Conservation (phyloP, 1,139 yeast species). For the Scheffersomyces segobiensis region DNA sequence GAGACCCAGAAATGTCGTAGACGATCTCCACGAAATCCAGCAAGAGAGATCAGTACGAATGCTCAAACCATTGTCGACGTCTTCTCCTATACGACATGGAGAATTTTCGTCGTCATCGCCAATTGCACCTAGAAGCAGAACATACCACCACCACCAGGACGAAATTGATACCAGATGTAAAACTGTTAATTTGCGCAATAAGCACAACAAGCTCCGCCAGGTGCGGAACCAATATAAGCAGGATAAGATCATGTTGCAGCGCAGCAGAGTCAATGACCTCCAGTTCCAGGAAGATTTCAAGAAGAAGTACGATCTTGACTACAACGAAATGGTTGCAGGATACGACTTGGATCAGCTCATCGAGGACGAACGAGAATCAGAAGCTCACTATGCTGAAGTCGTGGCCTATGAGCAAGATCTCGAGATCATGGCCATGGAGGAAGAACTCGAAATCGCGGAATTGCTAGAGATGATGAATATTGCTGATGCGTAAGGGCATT, state of each 20-base stretch:
- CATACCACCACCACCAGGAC: neutral
- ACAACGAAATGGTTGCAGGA: slow-evolving; percentile 14
- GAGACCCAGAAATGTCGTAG: slow-evolving; percentile 6
- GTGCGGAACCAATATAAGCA: slow-evolving; percentile 30
- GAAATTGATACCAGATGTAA: neutral
- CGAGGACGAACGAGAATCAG: slow-evolving; percentile 28
- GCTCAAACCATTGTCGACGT: slow-evolving; percentile 4
- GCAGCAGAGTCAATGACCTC: slow-evolving; percentile 25
- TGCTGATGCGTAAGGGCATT: neutral
- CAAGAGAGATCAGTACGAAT: slow-evolving; percentile 8
- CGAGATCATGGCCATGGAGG: slow-evolving; percentile 17
- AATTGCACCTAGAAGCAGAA: neutral
- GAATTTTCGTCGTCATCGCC: neutral
- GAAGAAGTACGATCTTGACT: slow-evolving; percentile 18
- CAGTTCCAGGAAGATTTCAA: slow-evolving; percentile 22
- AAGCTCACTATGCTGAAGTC: slow-evolving; percentile 6
- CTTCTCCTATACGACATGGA: neutral
- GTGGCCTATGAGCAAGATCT: slow-evolving; percentile 16
- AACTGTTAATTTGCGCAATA: slow-evolving; percentile 22
- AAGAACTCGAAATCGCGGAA: slow-evolving; percentile 23
- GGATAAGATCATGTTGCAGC: slow-evolving; percentile 19
- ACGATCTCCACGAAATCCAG: slow-evolving; percentile 9
- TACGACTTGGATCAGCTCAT: slow-evolving; percentile 30
- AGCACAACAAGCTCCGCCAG: slow-evolving; percentile 26
- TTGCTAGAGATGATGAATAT: slow-evolving; percentile 9